phyloP scores from a whole-genome alignment of 208 protist species.

The Leishmania tropica region DNA sequence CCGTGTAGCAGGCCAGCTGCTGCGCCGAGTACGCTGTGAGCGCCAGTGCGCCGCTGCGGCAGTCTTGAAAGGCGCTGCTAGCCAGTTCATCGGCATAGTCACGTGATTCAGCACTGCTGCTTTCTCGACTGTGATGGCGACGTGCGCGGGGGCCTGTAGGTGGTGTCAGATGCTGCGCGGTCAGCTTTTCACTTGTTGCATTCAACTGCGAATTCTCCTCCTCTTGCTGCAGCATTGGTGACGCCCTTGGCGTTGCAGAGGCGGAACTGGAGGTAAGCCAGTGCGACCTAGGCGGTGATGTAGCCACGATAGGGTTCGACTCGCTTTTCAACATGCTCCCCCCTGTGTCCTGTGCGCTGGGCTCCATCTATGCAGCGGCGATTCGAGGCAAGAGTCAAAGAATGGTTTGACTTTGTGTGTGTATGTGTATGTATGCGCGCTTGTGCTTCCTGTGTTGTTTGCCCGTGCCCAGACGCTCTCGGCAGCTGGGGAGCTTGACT shows the following conservation, averaged over 20 bases:
- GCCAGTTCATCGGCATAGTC: constrained; percentile 24
- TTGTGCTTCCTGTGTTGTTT: background rate
- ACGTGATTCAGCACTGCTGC: constrained; percentile 20
- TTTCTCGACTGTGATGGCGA: constrained; percentile 1
- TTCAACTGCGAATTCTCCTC: constrained; percentile 1
- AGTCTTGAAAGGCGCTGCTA: constrained; percentile 40
- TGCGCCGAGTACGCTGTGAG: background rate
- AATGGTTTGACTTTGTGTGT: background rate
- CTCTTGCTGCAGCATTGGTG: background rate
- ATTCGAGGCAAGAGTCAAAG: too few relatives aligned
- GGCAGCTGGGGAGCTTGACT: background rate
- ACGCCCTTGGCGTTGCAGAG: background rate
- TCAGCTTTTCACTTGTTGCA: constrained; percentile 6
- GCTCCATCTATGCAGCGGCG: background rate
- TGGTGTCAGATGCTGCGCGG: background rate
- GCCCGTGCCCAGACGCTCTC: background rate
- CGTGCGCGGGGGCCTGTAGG: background rate
- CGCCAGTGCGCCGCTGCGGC: constrained; percentile 12
- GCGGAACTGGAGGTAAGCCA: background rate
- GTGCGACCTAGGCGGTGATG: background rate
- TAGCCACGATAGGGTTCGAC: too few relatives aligned
- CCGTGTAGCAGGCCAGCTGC: background rate
- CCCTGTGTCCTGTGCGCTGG: background rate
- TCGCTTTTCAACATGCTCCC: background rate
- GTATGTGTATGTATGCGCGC: background rate